Base-by-base conservation (phyloP, 108 stramenopile species). In the Cyclotella sp. region DNA sequence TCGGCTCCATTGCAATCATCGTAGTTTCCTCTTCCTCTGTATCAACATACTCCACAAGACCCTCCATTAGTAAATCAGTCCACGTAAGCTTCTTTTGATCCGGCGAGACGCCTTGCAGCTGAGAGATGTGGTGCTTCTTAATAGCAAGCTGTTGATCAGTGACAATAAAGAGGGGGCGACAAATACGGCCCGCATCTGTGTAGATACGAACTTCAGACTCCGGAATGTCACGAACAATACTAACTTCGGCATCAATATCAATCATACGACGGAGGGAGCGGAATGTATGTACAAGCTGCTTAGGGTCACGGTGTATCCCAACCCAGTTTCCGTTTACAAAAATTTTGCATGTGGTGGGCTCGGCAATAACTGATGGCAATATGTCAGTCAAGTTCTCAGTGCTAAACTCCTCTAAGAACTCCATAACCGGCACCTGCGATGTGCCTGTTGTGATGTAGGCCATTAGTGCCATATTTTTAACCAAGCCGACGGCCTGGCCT, bases 271-370 rank as follows among this genome's bases (percentile, higher is more conserved):
- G 94, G 15, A 97, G 86, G 13, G 88, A 86, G 22, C 97, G 93
- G 78, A 99, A 92, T 1, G 95, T 97, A 61, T 94, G 86, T 49
- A 96, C 97, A 61, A 96, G 84, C 27, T 81, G 81, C 60, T 96
- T 92, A 24, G 98, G 98, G 62, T 99, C 97, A 29, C 94, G 91
- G 75, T 97, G 97, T 57, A 99, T 92, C 16, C 99, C 98, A n/a
- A 98, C 92, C 96, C 98, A 98, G 74, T 95, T 97, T 0, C 99
- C 98, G 79, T 99, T 98, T 53, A 98, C 96, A 78, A 99, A 98
- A 43, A 99, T 97, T 86, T 97, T 98, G 64, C 97, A 98, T 15
- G 95, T 97, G 58, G 84, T 89, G 3, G 91, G 93, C 66, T 97
- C 92, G 13, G 99, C 97, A 76, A 99, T 95, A 52, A 88, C 94